These are phyloP conservation scores for Tuber brumale DNA, from an alignment of 495 filamentous ascomycete genomes.

Conservation along the genomic window DNA sequence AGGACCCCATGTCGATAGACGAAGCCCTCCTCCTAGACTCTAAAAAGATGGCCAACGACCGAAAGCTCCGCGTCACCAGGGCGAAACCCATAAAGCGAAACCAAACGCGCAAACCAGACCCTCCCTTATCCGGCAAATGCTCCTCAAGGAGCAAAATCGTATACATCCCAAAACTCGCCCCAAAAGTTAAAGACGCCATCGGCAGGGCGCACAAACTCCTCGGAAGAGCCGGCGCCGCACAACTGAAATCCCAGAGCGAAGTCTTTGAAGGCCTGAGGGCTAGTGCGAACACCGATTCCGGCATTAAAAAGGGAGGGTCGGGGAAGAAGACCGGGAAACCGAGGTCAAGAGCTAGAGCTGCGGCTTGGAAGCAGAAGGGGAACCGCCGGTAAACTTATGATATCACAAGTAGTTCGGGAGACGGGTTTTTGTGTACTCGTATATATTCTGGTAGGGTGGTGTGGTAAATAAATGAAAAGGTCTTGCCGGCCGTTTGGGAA, in stretches of 20 bases:
- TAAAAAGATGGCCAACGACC: constrained; percentile 89
- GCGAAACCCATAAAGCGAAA: constrained; percentile 74
- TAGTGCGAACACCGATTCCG: constrained; percentile 56
- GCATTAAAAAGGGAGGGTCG: constrained; percentile 55
- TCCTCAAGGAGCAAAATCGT: constrained; percentile 40
- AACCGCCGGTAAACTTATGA: constrained; percentile 30
- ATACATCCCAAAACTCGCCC: constrained; percentile 58
- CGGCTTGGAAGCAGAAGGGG: constrained; percentile 59
- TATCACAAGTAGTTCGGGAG: constrained; percentile 12
- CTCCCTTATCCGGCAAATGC: constrained; percentile 9
- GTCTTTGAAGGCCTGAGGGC: constrained; percentile 91
- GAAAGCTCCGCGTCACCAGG: constrained; percentile 75
- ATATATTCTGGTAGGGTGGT: not conserved
- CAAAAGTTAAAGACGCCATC: constrained; percentile 62
- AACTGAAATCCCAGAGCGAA: constrained; percentile 49
- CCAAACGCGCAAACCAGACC: constrained; percentile 26
- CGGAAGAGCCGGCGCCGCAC: constrained; percentile 66
- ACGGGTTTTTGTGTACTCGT: constrained; percentile 12
- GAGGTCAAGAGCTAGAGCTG: constrained; percentile 54
- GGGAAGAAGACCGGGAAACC: constrained; percentile 53
- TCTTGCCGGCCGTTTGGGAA: not conserved
- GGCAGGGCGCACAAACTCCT: constrained; percentile 78
- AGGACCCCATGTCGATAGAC: constrained; percentile 82
- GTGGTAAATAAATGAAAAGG: constrained; percentile 9
- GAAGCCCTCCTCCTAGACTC: constrained; percentile 75